These are phyloP conservation scores for Salvia sclarea DNA, from an alignment of 305 asterid species.

Conservation along the genomic window DNA sequence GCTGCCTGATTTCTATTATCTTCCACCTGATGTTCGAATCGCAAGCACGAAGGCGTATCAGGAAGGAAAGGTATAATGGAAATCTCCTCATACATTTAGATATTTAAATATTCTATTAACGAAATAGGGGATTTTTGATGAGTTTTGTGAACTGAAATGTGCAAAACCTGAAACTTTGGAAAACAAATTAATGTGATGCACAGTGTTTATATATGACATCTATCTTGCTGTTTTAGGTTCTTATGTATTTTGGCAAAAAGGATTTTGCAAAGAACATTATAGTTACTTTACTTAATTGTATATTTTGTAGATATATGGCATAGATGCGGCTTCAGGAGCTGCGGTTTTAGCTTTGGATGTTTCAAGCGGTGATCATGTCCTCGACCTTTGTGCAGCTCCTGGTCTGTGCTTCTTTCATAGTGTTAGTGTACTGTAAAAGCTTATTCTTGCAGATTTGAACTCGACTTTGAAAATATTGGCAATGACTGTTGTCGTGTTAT, in stretches of 20 bases:
- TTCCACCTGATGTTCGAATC: constrained; percentile 68
- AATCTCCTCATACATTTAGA: neutral
- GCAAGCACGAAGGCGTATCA: constrained; percentile 76
- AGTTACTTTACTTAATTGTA: constrained; percentile 14
- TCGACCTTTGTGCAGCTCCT: constrained; percentile 96
- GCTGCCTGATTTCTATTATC: constrained; percentile 76
- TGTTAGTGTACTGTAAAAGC: neutral
- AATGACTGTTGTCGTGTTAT: neutral
- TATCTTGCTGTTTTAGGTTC: neutral
- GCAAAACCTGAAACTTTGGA: neutral
- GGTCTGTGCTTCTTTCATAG: constrained; percentile 50
- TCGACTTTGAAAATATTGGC: neutral
- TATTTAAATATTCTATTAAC: neutral
- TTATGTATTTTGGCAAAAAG: neutral
- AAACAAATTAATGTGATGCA: neutral
- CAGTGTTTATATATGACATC: too few species aligned
- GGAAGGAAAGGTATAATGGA: constrained; percentile 67
- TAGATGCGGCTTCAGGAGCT: constrained; percentile 99
- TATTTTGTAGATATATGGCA: constrained; percentile 77
- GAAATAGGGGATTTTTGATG: neutral
- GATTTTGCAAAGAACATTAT: neutral
- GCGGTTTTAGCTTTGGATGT: constrained; percentile 83
- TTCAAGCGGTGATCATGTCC: constrained; percentile 73
- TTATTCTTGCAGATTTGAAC: constrained; percentile 7
- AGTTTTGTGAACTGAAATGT: neutral